Evolutionary conservation across 2,329 filamentous ascomycete genomes (phyloP).

Genomic region (Aspergillus floridensis): DNA sequence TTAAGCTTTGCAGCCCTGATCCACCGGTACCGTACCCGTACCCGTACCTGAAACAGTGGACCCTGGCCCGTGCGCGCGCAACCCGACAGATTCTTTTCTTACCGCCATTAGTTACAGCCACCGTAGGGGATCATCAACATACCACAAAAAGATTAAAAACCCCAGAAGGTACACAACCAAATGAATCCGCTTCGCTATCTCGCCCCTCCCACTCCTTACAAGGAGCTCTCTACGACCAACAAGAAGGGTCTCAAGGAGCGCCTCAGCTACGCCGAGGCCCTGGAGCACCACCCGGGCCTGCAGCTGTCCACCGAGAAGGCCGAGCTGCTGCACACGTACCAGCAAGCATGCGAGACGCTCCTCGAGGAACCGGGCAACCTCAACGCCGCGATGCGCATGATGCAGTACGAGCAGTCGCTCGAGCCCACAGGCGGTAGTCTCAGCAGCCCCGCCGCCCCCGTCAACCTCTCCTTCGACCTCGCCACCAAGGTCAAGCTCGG

Average conservation of each 20-base stretch:
- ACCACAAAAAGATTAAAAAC: no score
- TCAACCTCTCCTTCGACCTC: constrained; percentile 14
- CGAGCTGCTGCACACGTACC: constrained; percentile 5
- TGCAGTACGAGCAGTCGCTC: constrained; percentile 5
- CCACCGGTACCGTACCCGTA: not conserved
- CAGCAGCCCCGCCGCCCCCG: not conserved
- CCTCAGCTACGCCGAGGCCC: constrained; percentile 8
- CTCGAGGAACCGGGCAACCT: not conserved
- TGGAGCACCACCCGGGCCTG: constrained; percentile 2
- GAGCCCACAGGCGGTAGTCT: not conserved
- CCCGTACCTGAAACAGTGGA: not conserved
- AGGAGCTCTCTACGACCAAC: constrained; percentile 6
- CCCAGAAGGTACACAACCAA: not conserved
- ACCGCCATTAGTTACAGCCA: not conserved
- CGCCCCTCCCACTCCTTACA: constrained; percentile 11
- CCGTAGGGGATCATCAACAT: not conserved
- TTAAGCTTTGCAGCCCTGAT: no score
- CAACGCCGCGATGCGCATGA: not conserved
- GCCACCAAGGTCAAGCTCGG: constrained; percentile 15
- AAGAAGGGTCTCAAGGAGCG: constrained; percentile 10
- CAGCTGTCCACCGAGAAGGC: not conserved
- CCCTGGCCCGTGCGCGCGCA: no score
- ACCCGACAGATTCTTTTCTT: no score
- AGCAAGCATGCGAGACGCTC: constrained; percentile 8
- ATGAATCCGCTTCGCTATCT: constrained; percentile 17